phyloP scores from a whole-genome alignment of 306 rosid genomes.

The Rosa multiflora region DNA sequence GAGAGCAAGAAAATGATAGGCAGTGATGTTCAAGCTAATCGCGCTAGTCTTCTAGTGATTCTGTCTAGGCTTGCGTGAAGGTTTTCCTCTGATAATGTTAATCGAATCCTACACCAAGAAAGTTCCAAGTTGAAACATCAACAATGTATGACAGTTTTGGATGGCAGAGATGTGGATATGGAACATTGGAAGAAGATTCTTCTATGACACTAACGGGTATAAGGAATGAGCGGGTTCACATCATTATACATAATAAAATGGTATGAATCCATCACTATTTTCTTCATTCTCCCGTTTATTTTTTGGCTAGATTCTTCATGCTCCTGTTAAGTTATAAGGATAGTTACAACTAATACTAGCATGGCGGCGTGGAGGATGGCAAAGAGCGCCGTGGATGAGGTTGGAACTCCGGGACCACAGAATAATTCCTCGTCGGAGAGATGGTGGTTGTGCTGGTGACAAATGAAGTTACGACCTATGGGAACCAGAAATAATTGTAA shows the following conservation, averaged over 20 bases:
- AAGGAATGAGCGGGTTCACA: background rate
- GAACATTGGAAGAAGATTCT: background rate
- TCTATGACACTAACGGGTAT: background rate
- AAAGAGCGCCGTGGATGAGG: no score
- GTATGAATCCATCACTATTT: background rate
- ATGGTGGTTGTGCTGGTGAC: background rate
- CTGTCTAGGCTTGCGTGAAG: background rate
- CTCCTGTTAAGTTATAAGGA: no score
- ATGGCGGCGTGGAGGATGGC: background rate
- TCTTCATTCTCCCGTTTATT: background rate
- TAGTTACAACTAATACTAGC: background rate
- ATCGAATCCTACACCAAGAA: background rate
- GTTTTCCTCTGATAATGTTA: background rate
- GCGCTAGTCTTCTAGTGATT: background rate
- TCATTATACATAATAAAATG: background rate
- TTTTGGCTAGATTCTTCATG: background rate
- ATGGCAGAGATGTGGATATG: background rate
- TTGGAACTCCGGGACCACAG: no score
- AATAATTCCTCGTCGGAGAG: background rate
- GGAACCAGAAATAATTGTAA: no score
- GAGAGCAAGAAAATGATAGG: background rate
- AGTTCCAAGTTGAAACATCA: background rate
- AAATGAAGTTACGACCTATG: no score
- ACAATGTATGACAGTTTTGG: background rate
- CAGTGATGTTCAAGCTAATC: background rate